These are phyloP conservation scores for Colletotrichum sansevieriae DNA, from an alignment of 2,329 filamentous ascomycete species.

Conservation along the genomic window DNA sequence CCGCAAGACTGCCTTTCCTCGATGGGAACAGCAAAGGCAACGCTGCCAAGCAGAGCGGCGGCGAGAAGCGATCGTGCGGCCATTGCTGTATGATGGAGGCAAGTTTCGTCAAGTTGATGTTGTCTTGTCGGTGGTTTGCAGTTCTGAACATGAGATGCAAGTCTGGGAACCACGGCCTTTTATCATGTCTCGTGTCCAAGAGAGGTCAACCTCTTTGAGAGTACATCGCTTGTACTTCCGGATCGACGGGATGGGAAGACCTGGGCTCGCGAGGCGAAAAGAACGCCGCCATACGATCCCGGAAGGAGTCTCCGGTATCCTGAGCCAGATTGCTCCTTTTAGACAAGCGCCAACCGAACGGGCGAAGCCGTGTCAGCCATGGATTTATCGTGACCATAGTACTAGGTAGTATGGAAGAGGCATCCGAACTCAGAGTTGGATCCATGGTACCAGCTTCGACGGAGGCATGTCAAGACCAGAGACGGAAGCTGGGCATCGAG, in stretches of 20 bases:
- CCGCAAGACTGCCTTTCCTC: constrained; percentile 57
- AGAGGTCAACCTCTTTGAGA: not conserved
- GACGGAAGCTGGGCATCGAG: constrained; percentile 20
- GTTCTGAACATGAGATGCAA: not conserved
- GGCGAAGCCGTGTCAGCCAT: constrained; percentile 16
- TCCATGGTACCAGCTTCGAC: constrained; percentile 14
- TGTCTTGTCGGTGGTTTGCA: constrained; percentile 6
- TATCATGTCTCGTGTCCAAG: constrained; percentile 15
- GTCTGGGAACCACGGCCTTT: constrained; percentile 12
- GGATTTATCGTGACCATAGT: not conserved
- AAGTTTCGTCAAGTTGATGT: not conserved
- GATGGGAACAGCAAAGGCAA: constrained; percentile 56
- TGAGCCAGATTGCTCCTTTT: constrained; percentile 26
- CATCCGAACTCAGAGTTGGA: constrained; percentile 23
- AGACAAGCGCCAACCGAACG: constrained; percentile 23
- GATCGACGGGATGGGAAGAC: constrained; percentile 32
- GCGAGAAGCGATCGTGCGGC: constrained; percentile 36
- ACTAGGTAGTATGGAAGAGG: constrained; percentile 12
- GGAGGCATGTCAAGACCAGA: constrained; percentile 17
- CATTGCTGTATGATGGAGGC: constrained; percentile 27
- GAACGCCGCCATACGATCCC: constrained; percentile 15
- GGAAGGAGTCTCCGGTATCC: constrained; percentile 30
- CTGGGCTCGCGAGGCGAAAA: constrained; percentile 2
- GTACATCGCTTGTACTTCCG: constrained; percentile 8
- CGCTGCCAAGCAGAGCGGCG: constrained; percentile 40